A percentile compares a stretch with the other conserved stretches of the same genome.
Conservation (phyloP, 192 early-diverging fungal species). For the Linderina pennispora region DNA sequence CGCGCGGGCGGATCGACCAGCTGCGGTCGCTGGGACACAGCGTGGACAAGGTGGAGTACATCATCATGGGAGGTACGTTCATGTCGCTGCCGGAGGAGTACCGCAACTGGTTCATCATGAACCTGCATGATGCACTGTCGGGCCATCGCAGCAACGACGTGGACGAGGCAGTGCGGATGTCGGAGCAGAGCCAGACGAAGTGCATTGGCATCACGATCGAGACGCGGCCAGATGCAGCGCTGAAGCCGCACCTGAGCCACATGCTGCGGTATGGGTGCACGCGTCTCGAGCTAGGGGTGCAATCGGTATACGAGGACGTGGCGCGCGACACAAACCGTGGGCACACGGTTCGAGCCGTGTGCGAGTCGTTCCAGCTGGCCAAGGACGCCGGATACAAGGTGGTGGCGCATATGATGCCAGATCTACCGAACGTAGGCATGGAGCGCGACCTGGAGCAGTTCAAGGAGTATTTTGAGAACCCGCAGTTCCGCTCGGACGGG, state of each 20-base stretch:
- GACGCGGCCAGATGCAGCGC: conserved; percentile 96
- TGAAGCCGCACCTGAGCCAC: conserved; percentile 96
- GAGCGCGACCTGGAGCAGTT: conserved; percentile 99
- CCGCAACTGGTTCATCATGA: conserved; percentile 95
- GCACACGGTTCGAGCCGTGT: conserved; percentile 97
- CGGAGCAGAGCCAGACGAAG: conserved; percentile 93
- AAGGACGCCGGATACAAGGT: conserved; percentile 99
- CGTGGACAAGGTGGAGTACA: conserved; percentile 98
- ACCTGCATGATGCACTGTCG: conserved; percentile 93
- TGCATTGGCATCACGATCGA: conserved; percentile 99
- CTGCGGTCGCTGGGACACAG: conserved; percentile 87
- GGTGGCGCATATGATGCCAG: conserved; percentile 99
- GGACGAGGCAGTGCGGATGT: conserved; percentile 96
- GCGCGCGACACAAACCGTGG: conserved; percentile 97
- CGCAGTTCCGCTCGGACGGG: conserved; percentile 96
- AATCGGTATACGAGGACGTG: conserved; percentile 99
- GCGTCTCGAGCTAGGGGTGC: conserved; percentile 95
- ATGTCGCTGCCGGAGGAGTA: conserved; percentile 96
- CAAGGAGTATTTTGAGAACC: conserved; percentile 97
- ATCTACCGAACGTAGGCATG: conserved; percentile 99
- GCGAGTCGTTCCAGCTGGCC: conserved; percentile 94
- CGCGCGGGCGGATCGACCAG: conserved; percentile 91
- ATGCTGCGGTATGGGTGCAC: conserved; percentile 99
- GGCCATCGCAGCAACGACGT: conserved; percentile 86
- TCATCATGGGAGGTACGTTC: conserved; percentile 99